phyloP scores from a whole-genome alignment of 257 asterid species.

The Haberlea rhodopensis region DNA sequence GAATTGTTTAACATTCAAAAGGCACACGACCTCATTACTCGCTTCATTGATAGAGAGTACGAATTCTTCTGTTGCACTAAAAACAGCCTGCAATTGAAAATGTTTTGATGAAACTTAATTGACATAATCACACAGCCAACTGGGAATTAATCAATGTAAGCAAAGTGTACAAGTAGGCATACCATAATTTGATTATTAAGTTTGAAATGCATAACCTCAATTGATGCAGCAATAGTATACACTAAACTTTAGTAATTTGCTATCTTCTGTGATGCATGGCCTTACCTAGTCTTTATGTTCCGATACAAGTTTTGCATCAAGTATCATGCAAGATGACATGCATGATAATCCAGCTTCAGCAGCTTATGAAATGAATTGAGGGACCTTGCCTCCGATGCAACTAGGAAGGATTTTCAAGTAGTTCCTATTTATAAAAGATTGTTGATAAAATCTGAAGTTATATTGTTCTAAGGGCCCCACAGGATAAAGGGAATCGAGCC shows the following conservation, averaged over 20 bases:
- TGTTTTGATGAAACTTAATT: neutral
- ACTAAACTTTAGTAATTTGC: neutral
- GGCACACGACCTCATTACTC: constrained; percentile 55
- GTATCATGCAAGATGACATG: neutral
- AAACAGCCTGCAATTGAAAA: constrained; percentile 57
- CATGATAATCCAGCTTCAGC: neutral
- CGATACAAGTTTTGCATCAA: neutral
- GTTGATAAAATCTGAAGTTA: neutral
- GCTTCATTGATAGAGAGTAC: constrained; percentile 56
- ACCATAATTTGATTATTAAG: neutral
- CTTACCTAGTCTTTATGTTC: neutral
- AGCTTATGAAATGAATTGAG: no score
- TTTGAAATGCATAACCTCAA: constrained; percentile 2
- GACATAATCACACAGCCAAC: constrained; percentile 5
- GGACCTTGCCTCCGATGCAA: neutral
- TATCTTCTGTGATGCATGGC: neutral
- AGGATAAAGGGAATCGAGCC: neutral
- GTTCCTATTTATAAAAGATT: neutral
- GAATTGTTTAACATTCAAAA: neutral
- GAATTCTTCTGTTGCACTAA: constrained; percentile 71
- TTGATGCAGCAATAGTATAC: neutral
- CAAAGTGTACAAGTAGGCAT: neutral
- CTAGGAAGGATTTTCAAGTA: neutral
- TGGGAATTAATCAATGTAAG: no score
- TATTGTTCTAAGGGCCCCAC: neutral